Percentiles rank a stretch among this genome's conserved stretches.
phyloP scores from a whole-genome alignment of 2,329 filamentous ascomycete species.

The Phialophora chinensis region DNA sequence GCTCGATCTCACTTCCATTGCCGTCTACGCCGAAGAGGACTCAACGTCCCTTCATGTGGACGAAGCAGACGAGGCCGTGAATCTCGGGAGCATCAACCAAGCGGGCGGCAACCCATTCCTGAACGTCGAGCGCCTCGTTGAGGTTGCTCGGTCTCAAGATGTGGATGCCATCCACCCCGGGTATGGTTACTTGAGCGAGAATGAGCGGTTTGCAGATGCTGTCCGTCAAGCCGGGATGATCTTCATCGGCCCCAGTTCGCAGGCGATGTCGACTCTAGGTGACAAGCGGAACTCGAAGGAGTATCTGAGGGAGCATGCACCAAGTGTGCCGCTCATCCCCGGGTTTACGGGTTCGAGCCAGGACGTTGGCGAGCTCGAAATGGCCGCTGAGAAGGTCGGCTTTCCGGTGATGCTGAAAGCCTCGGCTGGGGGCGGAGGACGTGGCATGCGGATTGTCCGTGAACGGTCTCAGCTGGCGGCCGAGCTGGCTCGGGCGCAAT shows the following conservation, averaged over 20 bases:
- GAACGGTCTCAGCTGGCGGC: constrained; percentile 43
- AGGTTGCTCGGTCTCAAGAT: constrained; percentile 37
- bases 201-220: constrained; percentile 43
- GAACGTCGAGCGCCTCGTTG: constrained; percentile 42
- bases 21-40: constrained; percentile 41
- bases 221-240: constrained; percentile 43
- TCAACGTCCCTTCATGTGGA: constrained; percentile 41
- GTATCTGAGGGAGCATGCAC: constrained; percentile 40
- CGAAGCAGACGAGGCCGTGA: constrained; percentile 45
- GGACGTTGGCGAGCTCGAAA: constrained; percentile 36
- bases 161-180: constrained; percentile 46
- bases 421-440: constrained; percentile 57
- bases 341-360: constrained; percentile 40
- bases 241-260: constrained; percentile 45
- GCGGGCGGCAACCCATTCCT: constrained; percentile 41
- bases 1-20: constrained; percentile 37
- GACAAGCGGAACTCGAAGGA: constrained; percentile 43
- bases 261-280: constrained; percentile 45
- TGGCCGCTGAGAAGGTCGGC: constrained; percentile 40
- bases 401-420: constrained; percentile 56
- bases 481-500: constrained; percentile 48
- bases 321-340: constrained; percentile 42
- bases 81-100: constrained; percentile 39
- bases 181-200: constrained; percentile 48
- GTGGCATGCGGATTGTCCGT: constrained; percentile 50